Percentiles rank a stretch among this genome's conserved stretches.
Evolutionary conservation across 2,329 filamentous ascomycete genomes (phyloP).

Genomic region (Paracorniculantispora psalliotae): DNA sequence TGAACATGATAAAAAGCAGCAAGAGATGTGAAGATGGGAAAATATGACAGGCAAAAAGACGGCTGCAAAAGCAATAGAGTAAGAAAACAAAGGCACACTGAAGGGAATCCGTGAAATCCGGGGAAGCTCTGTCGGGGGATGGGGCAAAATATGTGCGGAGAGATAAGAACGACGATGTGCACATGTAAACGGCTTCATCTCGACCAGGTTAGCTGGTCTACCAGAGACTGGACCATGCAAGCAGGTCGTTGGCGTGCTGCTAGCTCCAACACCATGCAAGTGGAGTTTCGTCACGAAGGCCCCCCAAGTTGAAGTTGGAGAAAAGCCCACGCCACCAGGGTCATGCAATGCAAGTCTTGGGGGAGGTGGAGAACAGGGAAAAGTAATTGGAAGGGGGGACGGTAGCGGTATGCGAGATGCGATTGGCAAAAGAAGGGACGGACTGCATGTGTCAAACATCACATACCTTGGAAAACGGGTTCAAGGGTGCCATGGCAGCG

Average conservation of each 20-base stretch:
- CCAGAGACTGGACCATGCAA: not conserved
- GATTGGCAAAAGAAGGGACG: not conserved
- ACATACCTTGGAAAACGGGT: conserved; percentile 50
- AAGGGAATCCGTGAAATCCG: not conserved
- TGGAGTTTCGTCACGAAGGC: not conserved
- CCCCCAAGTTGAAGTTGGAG: conserved; percentile 7
- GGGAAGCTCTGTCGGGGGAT: not conserved
- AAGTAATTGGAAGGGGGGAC: not conserved
- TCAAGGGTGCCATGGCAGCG: conserved; percentile 52
- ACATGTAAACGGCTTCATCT: not conserved
- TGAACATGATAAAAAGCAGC: conserved; percentile 10
- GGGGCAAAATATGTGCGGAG: not conserved
- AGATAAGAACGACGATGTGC: not conserved
- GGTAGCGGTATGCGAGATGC: not conserved
- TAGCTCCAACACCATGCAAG: not conserved
- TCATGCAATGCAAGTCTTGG: not conserved
- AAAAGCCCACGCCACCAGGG: not conserved
- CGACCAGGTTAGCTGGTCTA: not conserved
- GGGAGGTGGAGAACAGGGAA: not conserved
- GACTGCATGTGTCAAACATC: not conserved
- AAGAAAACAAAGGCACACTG: not conserved
- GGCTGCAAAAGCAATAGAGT: not conserved
- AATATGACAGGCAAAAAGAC: not conserved
- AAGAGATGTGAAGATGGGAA: not conserved
- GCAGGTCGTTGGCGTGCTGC: not conserved